These are phyloP conservation scores for Alternaria conjuncta DNA, from an alignment of 2,329 filamentous ascomycete species.

Conservation along the genomic window DNA sequence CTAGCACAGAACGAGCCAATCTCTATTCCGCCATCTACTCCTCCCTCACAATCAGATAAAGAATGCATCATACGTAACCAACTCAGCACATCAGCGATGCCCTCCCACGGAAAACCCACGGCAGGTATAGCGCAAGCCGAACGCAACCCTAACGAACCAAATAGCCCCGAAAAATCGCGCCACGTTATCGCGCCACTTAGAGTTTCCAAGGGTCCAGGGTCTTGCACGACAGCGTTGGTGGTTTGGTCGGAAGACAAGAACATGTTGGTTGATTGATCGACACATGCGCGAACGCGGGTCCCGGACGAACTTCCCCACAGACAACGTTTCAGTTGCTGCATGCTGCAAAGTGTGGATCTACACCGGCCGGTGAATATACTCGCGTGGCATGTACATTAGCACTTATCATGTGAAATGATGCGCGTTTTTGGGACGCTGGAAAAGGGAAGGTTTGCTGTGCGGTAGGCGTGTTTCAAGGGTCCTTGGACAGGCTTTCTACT, in stretches of 20 bases:
- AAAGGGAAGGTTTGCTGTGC: neutral
- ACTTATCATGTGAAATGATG: neutral
- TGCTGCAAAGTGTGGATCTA: neutral
- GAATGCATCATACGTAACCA: neutral
- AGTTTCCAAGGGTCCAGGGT: neutral
- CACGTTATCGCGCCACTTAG: neutral
- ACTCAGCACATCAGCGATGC: neutral
- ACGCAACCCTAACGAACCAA: neutral
- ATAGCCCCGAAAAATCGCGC: neutral
- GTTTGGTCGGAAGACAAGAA: neutral
- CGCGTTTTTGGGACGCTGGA: neutral
- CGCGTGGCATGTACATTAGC: neutral
- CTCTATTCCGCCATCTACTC: neutral
- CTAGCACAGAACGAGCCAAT: neutral
- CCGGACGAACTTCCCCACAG: neutral
- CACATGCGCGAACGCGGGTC: neutral
- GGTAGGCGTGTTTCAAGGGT: neutral
- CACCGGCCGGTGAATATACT: neutral
- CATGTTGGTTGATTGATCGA: neutral
- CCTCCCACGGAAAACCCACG: neutral
- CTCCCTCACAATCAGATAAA: neutral
- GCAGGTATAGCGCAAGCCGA: neutral
- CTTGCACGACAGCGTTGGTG: neutral
- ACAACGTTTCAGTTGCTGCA: neutral
- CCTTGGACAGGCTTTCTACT: neutral